Base-by-base conservation (phyloP, 2,329 filamentous ascomycete genomes). In the Phialophora tarda region DNA sequence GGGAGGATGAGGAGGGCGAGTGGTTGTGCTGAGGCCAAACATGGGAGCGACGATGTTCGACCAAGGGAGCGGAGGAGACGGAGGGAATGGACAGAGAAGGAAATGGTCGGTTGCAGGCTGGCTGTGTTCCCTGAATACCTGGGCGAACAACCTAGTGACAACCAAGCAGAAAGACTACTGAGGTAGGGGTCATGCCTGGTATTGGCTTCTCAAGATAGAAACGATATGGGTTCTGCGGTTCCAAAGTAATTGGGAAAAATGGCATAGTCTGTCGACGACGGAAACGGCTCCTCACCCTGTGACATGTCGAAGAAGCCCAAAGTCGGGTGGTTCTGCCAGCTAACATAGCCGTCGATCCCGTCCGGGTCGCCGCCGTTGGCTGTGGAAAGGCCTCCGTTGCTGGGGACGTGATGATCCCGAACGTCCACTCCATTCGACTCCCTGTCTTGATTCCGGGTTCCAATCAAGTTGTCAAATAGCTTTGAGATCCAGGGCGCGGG, bases 1-100 rank as follows among this genome's bases (percentile, higher is more conserved):
- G 73, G 70, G 74, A 75, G 60, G 71, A 75, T 48, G 73, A 73
- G 53, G 21, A 74, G 14, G 74, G 74, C 21, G 72, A 75, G 32
- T 75, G 74, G 72, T 28, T 74, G 21, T 62, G 59, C 50, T 62
- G 59, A 62, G 48, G 23, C n/a, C 59, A 6, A 54, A 55, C n/a
- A n/a, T n/a, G n/a, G n/a, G n/a, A n/a, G n/a, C n/a, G n/a, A n/a
- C n/a, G n/a, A n/a, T n/a, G n/a, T n/a, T n/a, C n/a, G n/a, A n/a
- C n/a, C n/a, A n/a, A n/a, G n/a, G n/a, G n/a, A n/a, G n/a, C n/a
- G n/a, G n/a, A n/a, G n/a, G 48, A 56, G 21, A 12, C 28, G 4
- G 26, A 56, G 28, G 11, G 54, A 38, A 34, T 38, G 54, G 30
- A 5, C 21, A n/a, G n/a, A 56, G 28, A 56, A n/a, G 4, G 26